Percentiles rank a stretch among this genome's conserved stretches.
phyloP scores from a whole-genome alignment of 2,329 filamentous ascomycete genomes.

The Drechmeria coniospora region DNA sequence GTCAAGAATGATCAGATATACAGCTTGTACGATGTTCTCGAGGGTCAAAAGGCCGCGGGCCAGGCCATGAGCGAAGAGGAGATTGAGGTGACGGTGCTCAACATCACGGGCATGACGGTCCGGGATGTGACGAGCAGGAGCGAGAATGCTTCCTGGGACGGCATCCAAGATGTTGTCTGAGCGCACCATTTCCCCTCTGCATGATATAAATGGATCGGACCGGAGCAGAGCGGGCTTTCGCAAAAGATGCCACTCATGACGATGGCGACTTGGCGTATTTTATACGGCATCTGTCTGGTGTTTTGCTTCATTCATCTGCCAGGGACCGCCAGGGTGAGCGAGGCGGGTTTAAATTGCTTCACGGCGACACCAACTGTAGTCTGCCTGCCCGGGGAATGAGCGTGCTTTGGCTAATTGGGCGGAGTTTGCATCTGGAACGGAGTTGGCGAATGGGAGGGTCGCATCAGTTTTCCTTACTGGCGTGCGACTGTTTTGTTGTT shows the following conservation, averaged over 20 bases:
- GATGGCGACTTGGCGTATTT: too few relatives aligned
- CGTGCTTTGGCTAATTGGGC: too few relatives aligned
- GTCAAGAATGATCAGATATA: slow-evolving; percentile 70
- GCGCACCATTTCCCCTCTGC: neutral
- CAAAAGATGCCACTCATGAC: too few relatives aligned
- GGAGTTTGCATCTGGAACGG: neutral
- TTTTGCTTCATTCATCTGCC: too few relatives aligned
- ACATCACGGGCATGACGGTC: slow-evolving; percentile 32
- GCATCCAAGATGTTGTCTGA: slow-evolving; percentile 16
- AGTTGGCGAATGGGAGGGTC: neutral
- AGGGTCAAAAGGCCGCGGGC: slow-evolving; percentile 56
- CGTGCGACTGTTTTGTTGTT: neutral
- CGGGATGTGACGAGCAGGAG: slow-evolving; percentile 22
- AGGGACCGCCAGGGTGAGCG: too few relatives aligned
- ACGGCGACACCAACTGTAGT: too few relatives aligned
- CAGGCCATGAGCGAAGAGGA: slow-evolving; percentile 47
- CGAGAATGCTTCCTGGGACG: slow-evolving; percentile 27
- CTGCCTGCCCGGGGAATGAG: too few relatives aligned
- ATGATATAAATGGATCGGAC: too few relatives aligned
- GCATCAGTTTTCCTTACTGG: too few relatives aligned
- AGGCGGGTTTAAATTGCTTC: too few relatives aligned
- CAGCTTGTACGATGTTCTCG: slow-evolving; percentile 66
- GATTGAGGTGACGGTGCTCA: slow-evolving; percentile 47
- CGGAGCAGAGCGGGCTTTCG: neutral
- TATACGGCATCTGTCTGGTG: too few relatives aligned